Evolutionary conservation across 192 early-diverging fungal species (phyloP), one percentile per base, ranked within the genome.

Genomic region (Coemansia erecta): DNA sequence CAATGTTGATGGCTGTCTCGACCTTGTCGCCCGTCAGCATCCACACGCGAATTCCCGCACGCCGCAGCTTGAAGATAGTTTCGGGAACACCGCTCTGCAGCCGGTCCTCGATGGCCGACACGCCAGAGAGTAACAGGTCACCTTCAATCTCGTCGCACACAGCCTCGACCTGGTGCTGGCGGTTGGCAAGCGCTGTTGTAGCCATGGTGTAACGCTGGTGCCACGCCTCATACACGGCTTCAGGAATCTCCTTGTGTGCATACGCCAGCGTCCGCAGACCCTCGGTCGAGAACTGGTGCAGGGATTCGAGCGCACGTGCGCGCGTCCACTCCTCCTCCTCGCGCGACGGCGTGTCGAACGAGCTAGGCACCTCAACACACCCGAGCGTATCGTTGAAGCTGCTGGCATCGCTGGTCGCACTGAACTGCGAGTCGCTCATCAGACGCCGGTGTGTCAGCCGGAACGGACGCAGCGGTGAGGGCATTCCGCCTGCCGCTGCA

Each of bases 1-100:
- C 91, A 78, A 95, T 94, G 59, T 95, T 95, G 58, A 95, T 87
- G 0, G 93, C 93, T 0, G 93, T 95, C 62, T 95, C 93, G 18
- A 86, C 81, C 71, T 93, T 94, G 65, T 95, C 93, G 26, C 93
- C 93, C 0, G 93, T 95, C 70, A 95, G 73, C 84, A 95, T 90
- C 92, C 93, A 95, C 31, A 95, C 75, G 35, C 85, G 84, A 43
- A 95, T 89, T 37, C 88, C 89, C 0, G 92, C 93, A 5, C 81
- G 68, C 0, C 88, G 84, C 26, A 95, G 80, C 49, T 83, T 85
- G 60, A 85, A 82, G 28, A 95, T 93, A 6, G 90, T 87, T 60
- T 92, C 90, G 2, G 92, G 90, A 0, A 95, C 93, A 14, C 90
- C 91, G 6, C 80, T 85, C 58, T 95, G 93, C 58, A 95, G 67